Evolutionary conservation across 75 land plant species (phyloP).

Genomic region (Picea sitchensis): DNA sequence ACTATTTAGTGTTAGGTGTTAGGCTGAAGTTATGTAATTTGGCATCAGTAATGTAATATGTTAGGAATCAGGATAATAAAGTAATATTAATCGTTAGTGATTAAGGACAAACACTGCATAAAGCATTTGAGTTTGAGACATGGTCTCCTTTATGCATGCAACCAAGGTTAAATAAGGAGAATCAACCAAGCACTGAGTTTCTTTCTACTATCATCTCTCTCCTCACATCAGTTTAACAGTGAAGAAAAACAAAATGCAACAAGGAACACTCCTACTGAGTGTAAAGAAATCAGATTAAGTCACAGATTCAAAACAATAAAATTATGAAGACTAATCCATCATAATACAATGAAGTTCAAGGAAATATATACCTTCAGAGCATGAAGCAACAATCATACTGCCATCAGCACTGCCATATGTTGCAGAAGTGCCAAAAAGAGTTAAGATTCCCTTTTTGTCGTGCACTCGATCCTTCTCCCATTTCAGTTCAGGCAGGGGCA

Average conservation of each 20-base stretch:
- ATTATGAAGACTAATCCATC: background rate
- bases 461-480: conserved; percentile 91
- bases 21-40: too few species aligned
- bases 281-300: background rate
- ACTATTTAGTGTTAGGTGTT: too few species aligned
- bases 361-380: conserved; percentile 82
- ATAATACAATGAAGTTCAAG: background rate
- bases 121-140: too few species aligned
- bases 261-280: background rate
- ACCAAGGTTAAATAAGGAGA: too few species aligned
- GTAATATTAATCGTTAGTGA: too few species aligned
- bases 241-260: background rate
- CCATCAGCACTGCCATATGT: conserved; percentile 92
- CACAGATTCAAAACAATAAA: background rate
- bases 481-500: conserved; percentile 83
- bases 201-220: too few species aligned
- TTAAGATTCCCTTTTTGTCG: conserved; percentile 54
- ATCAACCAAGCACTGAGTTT: too few species aligned
- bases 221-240: too few species aligned
- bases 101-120: too few species aligned
- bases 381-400: conserved; percentile 77
- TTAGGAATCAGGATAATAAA: too few species aligned
- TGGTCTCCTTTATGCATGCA: too few species aligned
- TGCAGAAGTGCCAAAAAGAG: conserved; percentile 59
- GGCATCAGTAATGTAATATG: too few species aligned